Conservation (phyloP, 2,329 filamentous ascomycete species). For the Botrytis elliptica region DNA sequence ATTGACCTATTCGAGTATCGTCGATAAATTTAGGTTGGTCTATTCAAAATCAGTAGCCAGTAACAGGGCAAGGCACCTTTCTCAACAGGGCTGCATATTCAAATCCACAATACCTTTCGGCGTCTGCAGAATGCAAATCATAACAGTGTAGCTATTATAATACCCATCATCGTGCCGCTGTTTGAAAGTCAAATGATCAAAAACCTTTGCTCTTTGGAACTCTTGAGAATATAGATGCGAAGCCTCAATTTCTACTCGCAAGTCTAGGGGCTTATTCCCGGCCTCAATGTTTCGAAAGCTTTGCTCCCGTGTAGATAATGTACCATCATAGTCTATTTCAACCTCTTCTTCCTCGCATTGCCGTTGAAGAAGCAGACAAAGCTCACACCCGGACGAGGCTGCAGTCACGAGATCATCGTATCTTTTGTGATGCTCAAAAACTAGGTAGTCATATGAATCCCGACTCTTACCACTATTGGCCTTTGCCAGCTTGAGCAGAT, state of each 20-base stretch:
- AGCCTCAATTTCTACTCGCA: background rate
- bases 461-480: background rate
- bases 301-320: background rate
- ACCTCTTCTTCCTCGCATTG: background rate
- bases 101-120: background rate
- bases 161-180: too few species aligned
- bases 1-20: background rate
- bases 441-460: too few species aligned
- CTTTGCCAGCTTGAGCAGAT: background rate
- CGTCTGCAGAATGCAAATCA: background rate
- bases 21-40: background rate
- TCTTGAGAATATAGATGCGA: fast-evolving
- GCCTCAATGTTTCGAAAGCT: background rate
- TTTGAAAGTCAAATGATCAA: background rate
- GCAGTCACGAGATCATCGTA: background rate
- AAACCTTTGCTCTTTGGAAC: fast-evolving
- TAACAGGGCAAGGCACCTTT: background rate
- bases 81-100: background rate
- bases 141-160: too few species aligned
- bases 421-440: background rate
- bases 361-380: background rate
- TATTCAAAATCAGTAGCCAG: background rate
- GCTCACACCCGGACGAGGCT: background rate
- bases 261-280: background rate
- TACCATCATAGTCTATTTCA: fast-evolving